Conservation (phyloP, 2,329 filamentous ascomycete genomes). For the Trichoderma sp. region DNA sequence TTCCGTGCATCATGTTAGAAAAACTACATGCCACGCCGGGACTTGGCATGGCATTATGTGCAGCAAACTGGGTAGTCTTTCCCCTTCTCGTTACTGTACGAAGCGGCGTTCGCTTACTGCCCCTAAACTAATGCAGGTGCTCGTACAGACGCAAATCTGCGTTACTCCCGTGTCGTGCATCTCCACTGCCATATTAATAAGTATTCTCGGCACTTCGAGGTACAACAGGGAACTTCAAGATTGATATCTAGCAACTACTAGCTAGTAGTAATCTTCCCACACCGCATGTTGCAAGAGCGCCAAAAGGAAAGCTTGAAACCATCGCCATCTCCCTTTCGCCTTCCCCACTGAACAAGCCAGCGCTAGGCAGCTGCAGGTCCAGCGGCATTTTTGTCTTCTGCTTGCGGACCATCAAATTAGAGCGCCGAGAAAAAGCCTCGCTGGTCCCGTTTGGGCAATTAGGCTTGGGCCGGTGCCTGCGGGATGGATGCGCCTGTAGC, state of each 20-base stretch:
- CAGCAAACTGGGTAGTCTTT: neutral
- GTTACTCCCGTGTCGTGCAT: neutral
- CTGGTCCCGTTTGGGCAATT: constrained; percentile 23
- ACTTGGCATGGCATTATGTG: neutral
- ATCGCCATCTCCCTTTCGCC: neutral
- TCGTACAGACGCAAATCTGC: neutral
- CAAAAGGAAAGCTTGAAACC: neutral
- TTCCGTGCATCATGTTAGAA: neutral
- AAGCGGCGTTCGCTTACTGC: neutral
- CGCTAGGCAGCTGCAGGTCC: constrained; percentile 8
- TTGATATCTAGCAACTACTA: neutral
- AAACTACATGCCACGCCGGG: neutral
- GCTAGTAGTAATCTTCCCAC: neutral
- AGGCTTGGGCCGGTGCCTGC: neutral
- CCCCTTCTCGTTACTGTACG: neutral
- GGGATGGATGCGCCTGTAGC: neutral
- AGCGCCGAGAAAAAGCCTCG: constrained; percentile 24
- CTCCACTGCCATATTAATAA: neutral
- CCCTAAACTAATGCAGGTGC: constrained; percentile 6
- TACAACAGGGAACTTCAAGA: neutral
- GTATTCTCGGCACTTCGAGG: neutral
- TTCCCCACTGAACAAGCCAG: neutral
- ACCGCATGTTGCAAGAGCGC: neutral
- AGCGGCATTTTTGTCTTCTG: constrained; percentile 15
- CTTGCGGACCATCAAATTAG: constrained; percentile 22